Evolutionary conservation across 75 land plant species (phyloP), one percentile per base, ranked within the genome.

Genomic region (Chamaecyparis obtusa): DNA sequence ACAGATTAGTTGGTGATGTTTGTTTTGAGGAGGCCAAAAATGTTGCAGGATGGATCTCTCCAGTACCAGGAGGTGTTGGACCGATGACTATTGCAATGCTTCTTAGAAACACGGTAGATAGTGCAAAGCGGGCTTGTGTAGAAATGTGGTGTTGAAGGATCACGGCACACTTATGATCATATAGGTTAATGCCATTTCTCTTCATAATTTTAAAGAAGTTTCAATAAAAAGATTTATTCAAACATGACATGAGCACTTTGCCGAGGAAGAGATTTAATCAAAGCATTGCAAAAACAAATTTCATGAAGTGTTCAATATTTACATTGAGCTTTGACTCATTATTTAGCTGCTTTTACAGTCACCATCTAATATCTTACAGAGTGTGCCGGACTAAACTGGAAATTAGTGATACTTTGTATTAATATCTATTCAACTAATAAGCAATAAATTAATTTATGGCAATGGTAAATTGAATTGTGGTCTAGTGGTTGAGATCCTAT

Each of bases 61-160:
- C 97, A 7, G 97, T 96, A 71, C 97, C 97, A 43, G 97, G 97
- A 11, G 97, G 97, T 36, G 97, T 96, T 35, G 97, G 97, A 17
- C 97, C 97, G 43, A 93, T 96, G 97, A 96, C 97, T 32, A 93
- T 96, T 48, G 96, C 97, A 55, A 96, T 96, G 97, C 89, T 96
- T 48, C 94, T 96, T 67, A 91, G 84, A 88, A 96, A 96, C 77
- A 93, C 96, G 21, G 77, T 93, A 86, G 96, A 95, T 35, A 90
- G 91, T 84, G 97, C 97, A 14, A 93, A 93, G 87, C 88, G 92
- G 33, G 87, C 72, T 32, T 85, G 83, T 81, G 83, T 44, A 81
- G 51, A 81, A 81, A 46, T 13, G 24, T 81, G 48, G 44, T 2
- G 83, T 79, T 79, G 48, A 43, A 79, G 7, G 27, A 79, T 2